phyloP scores from a whole-genome alignment of 2,329 filamentous ascomycete species.

The Aureobasidium leucospermi region DNA sequence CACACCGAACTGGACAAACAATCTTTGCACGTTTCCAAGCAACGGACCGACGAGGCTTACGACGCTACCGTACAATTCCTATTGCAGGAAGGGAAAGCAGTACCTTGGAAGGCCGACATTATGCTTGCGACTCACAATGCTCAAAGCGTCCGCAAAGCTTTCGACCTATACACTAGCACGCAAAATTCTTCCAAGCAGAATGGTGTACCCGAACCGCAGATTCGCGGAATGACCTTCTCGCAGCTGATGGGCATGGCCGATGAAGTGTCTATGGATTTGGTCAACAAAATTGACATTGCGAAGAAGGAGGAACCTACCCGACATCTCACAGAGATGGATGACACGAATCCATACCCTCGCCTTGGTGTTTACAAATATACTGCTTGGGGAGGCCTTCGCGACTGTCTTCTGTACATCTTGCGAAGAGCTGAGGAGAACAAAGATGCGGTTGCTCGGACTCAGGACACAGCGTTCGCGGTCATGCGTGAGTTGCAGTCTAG shows the following conservation, averaged over 20 bases:
- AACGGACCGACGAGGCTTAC: neutral
- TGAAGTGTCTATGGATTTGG: neutral
- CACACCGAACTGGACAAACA: neutral
- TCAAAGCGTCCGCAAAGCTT: neutral
- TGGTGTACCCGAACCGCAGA: slow-evolving; percentile 34
- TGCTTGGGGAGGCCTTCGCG: neutral
- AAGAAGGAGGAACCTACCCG: neutral
- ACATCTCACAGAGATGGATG: neutral
- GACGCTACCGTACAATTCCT: neutral
- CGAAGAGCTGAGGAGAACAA: slow-evolving; percentile 5
- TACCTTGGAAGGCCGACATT: neutral
- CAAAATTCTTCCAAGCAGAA: slow-evolving; percentile 21
- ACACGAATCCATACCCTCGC: neutral
- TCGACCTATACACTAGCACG: neutral
- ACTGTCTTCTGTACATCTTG: neutral
- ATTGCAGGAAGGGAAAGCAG: neutral
- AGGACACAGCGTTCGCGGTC: neutral
- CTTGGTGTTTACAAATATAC: slow-evolving; percentile 2
- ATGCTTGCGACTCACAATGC: slow-evolving; percentile 3
- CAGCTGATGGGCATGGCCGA: slow-evolving; percentile 6
- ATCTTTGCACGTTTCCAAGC: neutral
- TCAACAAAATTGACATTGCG: neutral
- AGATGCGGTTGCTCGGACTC: neutral
- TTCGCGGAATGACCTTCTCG: neutral
- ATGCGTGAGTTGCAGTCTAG: neutral